Conservation (phyloP, 495 filamentous ascomycete genomes). For the Sordaria brevicollis region DNA sequence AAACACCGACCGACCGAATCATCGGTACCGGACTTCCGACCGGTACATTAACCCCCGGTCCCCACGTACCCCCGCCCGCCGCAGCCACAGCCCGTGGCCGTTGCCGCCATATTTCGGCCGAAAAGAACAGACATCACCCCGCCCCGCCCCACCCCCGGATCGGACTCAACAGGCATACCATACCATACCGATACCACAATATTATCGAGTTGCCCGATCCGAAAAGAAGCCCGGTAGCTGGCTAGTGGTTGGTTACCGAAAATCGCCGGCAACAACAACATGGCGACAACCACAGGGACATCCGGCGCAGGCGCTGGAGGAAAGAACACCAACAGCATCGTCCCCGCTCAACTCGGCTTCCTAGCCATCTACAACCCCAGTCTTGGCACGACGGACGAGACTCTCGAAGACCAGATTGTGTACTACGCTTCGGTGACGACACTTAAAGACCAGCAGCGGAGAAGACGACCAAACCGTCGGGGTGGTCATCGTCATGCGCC, state of each 20-base stretch:
- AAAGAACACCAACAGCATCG: slow-evolving; percentile 14
- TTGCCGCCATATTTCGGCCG: no score
- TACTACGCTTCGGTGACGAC: slow-evolving; percentile 69
- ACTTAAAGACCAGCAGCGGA: slow-evolving; percentile 20
- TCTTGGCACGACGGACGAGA: slow-evolving; percentile 80
- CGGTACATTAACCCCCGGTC: no score
- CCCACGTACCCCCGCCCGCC: no score
- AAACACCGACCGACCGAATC: no score
- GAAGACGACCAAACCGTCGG: background rate
- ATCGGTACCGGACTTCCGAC: no score
- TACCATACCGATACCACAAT: no score
- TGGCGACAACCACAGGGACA: background rate
- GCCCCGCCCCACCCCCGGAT: no score
- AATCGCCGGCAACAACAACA: background rate
- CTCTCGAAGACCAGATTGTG: slow-evolving; percentile 78
- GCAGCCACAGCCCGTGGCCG: no score
- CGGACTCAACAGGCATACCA: no score
- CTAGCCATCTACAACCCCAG: slow-evolving; percentile 91
- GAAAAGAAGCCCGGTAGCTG: background rate
- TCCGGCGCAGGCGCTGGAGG: background rate
- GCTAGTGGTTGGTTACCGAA: background rate
- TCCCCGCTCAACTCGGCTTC: slow-evolving; percentile 79
- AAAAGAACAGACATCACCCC: no score
- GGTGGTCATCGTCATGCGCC: background rate
- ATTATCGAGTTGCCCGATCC: background rate